A percentile compares a stretch with the other conserved stretches of the same genome.
Evolutionary conservation across 2,329 filamentous ascomycete genomes (phyloP).

Genomic region (Xylaria sp.): DNA sequence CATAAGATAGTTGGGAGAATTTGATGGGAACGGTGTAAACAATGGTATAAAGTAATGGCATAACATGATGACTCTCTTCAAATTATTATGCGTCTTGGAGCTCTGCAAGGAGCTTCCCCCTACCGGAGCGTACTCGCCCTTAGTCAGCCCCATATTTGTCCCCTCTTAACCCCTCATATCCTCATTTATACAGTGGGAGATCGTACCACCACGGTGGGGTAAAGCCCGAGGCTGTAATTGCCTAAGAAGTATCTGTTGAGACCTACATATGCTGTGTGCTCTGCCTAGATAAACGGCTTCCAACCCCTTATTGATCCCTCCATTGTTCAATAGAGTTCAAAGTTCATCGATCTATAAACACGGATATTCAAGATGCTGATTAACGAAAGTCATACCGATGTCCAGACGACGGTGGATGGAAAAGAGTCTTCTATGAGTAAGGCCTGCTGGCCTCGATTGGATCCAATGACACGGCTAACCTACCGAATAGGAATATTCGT

Average conservation of each 20-base stretch:
- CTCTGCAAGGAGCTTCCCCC: conserved; percentile 3
- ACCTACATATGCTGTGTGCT: not conserved
- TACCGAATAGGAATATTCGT: conserved; percentile 78
- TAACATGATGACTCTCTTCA: not conserved
- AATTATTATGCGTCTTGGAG: not conserved
- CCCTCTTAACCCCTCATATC: conserved; percentile 21
- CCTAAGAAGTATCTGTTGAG: not conserved
- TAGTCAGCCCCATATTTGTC: conserved; percentile 17
- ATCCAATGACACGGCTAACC: conserved; percentile 29
- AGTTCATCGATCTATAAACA: conserved; percentile 10
- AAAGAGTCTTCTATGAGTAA: conserved; percentile 66
- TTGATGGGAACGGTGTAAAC: not conserved
- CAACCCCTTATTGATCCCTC: not conserved
- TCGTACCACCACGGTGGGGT: conserved; percentile 30
- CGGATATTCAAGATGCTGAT: conserved; percentile 60
- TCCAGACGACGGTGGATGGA: conserved; percentile 62
- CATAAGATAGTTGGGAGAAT: conserved; percentile 6
- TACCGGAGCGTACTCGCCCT: not conserved
- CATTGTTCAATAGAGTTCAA: not conserved
- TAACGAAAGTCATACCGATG: conserved; percentile 64
- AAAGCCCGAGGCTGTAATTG: conserved; percentile 4
- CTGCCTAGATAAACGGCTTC: not conserved
- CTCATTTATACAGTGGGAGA: not conserved
- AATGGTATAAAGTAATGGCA: not conserved
- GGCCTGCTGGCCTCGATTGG: conserved; percentile 13